These are phyloP conservation scores for Colletotrichum lupini DNA, from an alignment of 2,329 filamentous ascomycete species.

Conservation along the genomic window DNA sequence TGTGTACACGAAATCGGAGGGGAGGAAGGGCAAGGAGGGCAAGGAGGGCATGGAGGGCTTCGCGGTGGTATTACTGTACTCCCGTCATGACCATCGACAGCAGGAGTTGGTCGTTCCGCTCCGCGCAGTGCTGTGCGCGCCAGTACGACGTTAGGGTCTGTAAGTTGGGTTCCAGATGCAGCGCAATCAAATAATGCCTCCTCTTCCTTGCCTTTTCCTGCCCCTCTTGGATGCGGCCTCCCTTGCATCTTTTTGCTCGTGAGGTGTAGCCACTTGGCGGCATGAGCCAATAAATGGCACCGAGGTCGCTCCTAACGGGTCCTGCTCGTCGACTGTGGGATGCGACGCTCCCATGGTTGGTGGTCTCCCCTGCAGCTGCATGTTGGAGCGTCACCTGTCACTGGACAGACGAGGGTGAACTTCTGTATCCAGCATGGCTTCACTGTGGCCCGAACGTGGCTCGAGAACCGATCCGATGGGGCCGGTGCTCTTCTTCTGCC, in stretches of 20 bases:
- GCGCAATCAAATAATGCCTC: conserved; percentile 24
- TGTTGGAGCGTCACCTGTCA: conserved; percentile 28
- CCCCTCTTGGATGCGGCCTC: conserved; percentile 26
- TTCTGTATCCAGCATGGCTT: conserved; percentile 31
- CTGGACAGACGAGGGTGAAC: conserved; percentile 19
- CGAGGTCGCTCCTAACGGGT: conserved; percentile 22
- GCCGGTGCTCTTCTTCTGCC: conserved; percentile 12
- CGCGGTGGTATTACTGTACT: background rate
- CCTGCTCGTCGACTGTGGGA: conserved; percentile 17
- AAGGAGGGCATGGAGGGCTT: conserved; percentile 9
- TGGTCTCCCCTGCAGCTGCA: conserved; percentile 31
- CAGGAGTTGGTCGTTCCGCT: background rate
- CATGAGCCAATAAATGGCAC: conserved; percentile 27
- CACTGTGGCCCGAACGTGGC: conserved; percentile 21
- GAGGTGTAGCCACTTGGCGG: conserved; percentile 28
- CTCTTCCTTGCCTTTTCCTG: conserved; percentile 26
- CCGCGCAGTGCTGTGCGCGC: background rate
- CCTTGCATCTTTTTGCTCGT: conserved; percentile 28
- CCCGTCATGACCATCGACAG: background rate
- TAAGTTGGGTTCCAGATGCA: conserved; percentile 3
- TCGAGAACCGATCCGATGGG: conserved; percentile 31
- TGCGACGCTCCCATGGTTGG: conserved; percentile 22
- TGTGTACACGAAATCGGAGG: conserved; percentile 26
- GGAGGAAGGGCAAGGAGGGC: conserved; percentile 17
- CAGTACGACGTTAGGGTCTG: conserved; percentile 15